Base-by-base conservation (phyloP, 257 asterid species). In the Solanum microdontum region DNA sequence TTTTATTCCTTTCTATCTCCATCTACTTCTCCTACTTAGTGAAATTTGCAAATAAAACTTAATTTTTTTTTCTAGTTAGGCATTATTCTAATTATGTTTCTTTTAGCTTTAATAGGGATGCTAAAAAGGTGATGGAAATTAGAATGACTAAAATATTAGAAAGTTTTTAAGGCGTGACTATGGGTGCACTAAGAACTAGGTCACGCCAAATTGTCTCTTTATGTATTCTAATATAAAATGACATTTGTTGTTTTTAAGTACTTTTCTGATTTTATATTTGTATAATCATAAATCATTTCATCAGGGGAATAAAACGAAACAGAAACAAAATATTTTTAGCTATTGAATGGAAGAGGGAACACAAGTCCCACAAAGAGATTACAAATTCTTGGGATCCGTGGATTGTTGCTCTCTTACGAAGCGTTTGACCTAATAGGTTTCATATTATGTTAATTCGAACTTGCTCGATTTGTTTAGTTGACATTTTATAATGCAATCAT, bases 21-120 rank as follows among this genome's bases (percentile, higher is more conserved):
- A 26, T 68, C 80, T 4, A 89, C 93, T 68, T 90, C 92, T 82
- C 93, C 90, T 48, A 91, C 94, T 6, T 6, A 89, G 93, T 92
- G 90, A 91, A 77, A 21, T n/a, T 68, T 37, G n/a, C 14, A 69
- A n/a, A 43, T 4, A 6, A 24, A 66, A 69, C 36, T 68, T 68
- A 28, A 14, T 1, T 13, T 28, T 48, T 43, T 48, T 69, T 9
- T 11, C 74, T 28, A 69, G 17, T 69, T 26, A 28, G 34, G 24
- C n/a, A 32, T 70, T 30, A 11, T 82, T 43, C 36, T 28, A 40
- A 39, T 64, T 64, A 24, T 79, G 28, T 24, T 69, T 48, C 15
- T 14, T 26, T 55, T 45, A 82, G 79, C 43, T 82, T 83, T 26
- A 76, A 23, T 19, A 74, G 82, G 51, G 17, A 34, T 34, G 17